These are phyloP conservation scores for Taiozyma sp. DNA, from an alignment of 1,139 yeast genomes.

Conservation along the genomic window DNA sequence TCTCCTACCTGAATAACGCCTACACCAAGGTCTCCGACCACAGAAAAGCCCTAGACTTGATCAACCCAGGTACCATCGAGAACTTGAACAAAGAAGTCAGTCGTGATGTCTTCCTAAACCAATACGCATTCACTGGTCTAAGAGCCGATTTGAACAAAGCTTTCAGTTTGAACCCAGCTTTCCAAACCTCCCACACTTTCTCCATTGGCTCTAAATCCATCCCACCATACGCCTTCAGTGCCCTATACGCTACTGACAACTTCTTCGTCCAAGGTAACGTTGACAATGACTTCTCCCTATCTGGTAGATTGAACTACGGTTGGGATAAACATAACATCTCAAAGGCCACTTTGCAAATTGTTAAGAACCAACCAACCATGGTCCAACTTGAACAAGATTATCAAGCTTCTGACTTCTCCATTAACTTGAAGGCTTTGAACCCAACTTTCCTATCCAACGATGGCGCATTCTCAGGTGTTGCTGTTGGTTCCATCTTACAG, in stretches of 20 bases:
- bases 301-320: conserved; percentile 89
- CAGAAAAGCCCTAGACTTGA: conserved; percentile 75
- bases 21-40: conserved; percentile 71
- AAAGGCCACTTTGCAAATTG: conserved; percentile 85
- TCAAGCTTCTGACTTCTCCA: conserved; percentile 82
- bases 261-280: conserved; percentile 87
- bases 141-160: conserved; percentile 96
- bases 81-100: conserved; percentile 90
- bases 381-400: conserved; percentile 95
- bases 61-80: conserved; percentile 94
- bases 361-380: conserved; percentile 90
- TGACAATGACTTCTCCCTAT: conserved; percentile 80
- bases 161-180: conserved; percentile 86
- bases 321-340: conserved; percentile 81
- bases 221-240: conserved; percentile 91
- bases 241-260: conserved; percentile 84
- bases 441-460: conserved; percentile 68
- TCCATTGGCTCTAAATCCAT: conserved; percentile 81
- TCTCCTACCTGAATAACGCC: conserved; percentile 75
- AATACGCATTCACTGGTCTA: conserved; percentile 91
- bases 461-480: conserved; percentile 79
- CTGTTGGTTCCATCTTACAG: conserved; percentile 88
- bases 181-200: conserved; percentile 96
- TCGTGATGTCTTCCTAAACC: conserved; percentile 86
- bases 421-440: conserved; percentile 87